Percentiles rank a stretch among this genome's conserved stretches.
These are phyloP conservation scores for Fusarium devonianum DNA, from an alignment of 2,329 filamentous ascomycete genomes.

Conservation along the genomic window DNA sequence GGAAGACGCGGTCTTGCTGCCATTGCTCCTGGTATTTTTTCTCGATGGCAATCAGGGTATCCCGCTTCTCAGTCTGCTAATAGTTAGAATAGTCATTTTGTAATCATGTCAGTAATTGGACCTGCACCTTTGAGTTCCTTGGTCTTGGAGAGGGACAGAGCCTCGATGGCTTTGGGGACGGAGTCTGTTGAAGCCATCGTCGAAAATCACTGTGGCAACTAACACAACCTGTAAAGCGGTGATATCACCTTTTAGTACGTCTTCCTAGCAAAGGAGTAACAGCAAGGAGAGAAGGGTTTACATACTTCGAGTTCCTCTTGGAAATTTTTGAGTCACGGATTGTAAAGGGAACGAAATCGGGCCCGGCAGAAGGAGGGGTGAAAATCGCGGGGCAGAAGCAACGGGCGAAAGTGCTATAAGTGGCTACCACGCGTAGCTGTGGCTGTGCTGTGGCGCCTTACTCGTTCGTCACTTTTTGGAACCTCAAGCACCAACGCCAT, in stretches of 20 bases:
- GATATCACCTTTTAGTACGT: conserved; percentile 15
- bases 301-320: conserved; percentile 37
- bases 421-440: conserved; percentile 29
- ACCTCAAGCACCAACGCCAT: conserved; percentile 15
- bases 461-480: conserved; percentile 19
- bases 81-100: conserved; percentile 23
- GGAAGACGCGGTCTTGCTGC: conserved; percentile 68
- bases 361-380: conserved; percentile 44
- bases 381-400: conserved; percentile 47
- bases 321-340: conserved; percentile 46
- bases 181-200: conserved; percentile 53
- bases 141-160: conserved; percentile 62
- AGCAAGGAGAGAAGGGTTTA: conserved; percentile 4
- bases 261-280: neutral
- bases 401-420: conserved; percentile 21
- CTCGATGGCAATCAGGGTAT: conserved; percentile 81
- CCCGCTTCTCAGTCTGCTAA: conserved; percentile 81
- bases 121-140: conserved; percentile 67
- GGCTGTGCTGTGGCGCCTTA: conserved; percentile 39
- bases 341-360: conserved; percentile 30
- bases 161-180: conserved; percentile 58
- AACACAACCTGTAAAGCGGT: conserved; percentile 34
- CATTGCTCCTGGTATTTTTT: conserved; percentile 87
- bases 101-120: conserved; percentile 21
- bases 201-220: conserved; percentile 40